Evolutionary conservation across 306 rosid species (phyloP).

Genomic region (Rosa lucieae): DNA sequence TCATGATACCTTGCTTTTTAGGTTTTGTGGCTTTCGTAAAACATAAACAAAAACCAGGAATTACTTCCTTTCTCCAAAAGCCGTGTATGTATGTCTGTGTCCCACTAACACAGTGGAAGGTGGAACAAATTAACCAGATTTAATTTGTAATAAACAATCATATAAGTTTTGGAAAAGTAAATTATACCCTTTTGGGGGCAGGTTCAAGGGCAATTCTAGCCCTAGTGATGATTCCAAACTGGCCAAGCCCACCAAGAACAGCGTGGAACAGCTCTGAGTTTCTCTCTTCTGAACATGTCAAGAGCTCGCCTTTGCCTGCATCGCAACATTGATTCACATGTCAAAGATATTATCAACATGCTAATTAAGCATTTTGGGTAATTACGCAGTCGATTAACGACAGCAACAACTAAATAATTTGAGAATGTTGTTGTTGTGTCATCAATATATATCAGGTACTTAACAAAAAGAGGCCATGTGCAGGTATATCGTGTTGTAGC

Average conservation of each 20-base stretch:
- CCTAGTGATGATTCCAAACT: slow-evolving; percentile 92
- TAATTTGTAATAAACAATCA: background rate
- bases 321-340: background rate
- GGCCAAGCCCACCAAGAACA: slow-evolving; percentile 98
- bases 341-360: background rate
- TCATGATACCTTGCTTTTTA: slow-evolving; percentile 25
- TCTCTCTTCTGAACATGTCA: slow-evolving; percentile 73
- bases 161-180: background rate
- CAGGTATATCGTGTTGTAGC: background rate
- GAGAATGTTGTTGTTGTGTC: slow-evolving; percentile 7
- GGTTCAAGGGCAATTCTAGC: slow-evolving; percentile 90
- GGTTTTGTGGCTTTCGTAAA: slow-evolving; percentile 18
- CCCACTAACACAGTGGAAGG: slow-evolving; percentile 24
- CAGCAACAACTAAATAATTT: slow-evolving; percentile 14
- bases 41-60: slow-evolving; percentile 25
- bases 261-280: slow-evolving; percentile 81
- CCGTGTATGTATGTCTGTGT: slow-evolving; percentile 13
- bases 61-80: slow-evolving; percentile 12
- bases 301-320: slow-evolving; percentile 83
- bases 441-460: too few relatives aligned
- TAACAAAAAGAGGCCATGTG: slow-evolving; percentile 20
- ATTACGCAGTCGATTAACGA: background rate
- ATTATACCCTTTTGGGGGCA: slow-evolving; percentile 75
- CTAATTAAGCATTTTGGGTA: background rate
- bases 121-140: background rate